phyloP scores from a whole-genome alignment of 192 early-diverging fungal genomes.

The Chytriomyces sp. region DNA sequence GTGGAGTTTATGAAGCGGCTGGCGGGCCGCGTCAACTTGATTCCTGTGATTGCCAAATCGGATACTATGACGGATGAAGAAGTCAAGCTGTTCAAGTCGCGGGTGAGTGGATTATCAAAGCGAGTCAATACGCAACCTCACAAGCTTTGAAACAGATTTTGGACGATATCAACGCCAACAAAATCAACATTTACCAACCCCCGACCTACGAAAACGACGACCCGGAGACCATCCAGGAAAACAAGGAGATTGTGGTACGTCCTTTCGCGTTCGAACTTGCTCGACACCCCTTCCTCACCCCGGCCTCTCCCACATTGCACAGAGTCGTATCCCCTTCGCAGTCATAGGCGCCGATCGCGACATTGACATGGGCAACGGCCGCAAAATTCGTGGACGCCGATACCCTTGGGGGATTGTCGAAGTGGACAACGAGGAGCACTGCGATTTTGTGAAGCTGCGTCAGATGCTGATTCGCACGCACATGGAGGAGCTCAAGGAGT shows the following conservation, averaged over 20 bases:
- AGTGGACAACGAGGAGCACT: slow-evolving; percentile 66
- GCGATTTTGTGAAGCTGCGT: slow-evolving; percentile 63
- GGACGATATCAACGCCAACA: slow-evolving; percentile 93
- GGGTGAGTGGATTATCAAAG: slow-evolving; percentile 29
- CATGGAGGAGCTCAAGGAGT: slow-evolving; percentile 67
- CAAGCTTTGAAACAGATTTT: slow-evolving; percentile 61
- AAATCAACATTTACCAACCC: slow-evolving; percentile 96
- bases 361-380: slow-evolving; percentile 51
- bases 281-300: neutral
- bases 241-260: slow-evolving; percentile 84
- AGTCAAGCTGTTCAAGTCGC: slow-evolving; percentile 86
- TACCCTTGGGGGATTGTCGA: slow-evolving; percentile 68
- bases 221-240: slow-evolving; percentile 95
- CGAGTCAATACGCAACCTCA: neutral
- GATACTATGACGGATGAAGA: slow-evolving; percentile 96
- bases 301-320: neutral
- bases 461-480: slow-evolving; percentile 80
- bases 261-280: neutral
- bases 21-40: slow-evolving; percentile 93
- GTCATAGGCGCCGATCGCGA: slow-evolving; percentile 64
- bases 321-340: slow-evolving; percentile 64
- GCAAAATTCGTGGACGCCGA: slow-evolving; percentile 59
- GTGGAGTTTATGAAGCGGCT: slow-evolving; percentile 97
- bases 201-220: slow-evolving; percentile 93
- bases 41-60: slow-evolving; percentile 97